phyloP scores from a whole-genome alignment of 495 filamentous ascomycete genomes.

The Immersiella caudata region DNA sequence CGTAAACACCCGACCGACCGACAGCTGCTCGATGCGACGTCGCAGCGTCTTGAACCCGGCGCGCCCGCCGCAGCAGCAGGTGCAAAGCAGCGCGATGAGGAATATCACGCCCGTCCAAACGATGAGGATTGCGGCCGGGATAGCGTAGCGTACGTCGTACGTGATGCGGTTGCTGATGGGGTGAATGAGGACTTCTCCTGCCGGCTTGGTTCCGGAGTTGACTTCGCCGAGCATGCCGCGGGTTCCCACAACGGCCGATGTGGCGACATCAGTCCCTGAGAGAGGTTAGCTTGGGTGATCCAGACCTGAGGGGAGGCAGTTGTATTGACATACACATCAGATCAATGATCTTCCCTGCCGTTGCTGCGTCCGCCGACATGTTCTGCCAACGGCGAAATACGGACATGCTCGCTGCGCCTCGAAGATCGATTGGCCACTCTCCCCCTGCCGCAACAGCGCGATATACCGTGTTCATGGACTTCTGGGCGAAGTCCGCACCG shows the following conservation, averaged over 20 bases:
- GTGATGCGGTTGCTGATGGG: constrained; percentile 8
- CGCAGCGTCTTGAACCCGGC: constrained; percentile 6
- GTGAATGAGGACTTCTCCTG: constrained; percentile 3
- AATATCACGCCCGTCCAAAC: constrained; percentile 3
- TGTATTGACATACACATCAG: constrained; percentile 5
- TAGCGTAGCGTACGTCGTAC: constrained; percentile 10
- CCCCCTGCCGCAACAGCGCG: neutral
- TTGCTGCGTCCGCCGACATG: constrained; percentile 1
- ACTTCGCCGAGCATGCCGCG: neutral
- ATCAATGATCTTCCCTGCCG: constrained; percentile 4
- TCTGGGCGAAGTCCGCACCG: constrained; percentile 9
- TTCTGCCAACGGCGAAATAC: constrained; percentile 12
- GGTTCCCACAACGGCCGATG: constrained; percentile 13
- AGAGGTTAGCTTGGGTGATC: neutral
- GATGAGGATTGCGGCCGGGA: constrained; percentile 4
- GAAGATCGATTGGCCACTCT: constrained; percentile 4
- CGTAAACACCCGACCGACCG: constrained; percentile 14
- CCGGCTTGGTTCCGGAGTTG: constrained; percentile 2
- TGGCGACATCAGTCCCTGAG: constrained; percentile 12
- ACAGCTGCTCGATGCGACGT: constrained; percentile 11
- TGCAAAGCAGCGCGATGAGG: constrained; percentile 2
- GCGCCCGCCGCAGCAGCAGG: constrained; percentile 6
- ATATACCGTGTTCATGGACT: constrained; percentile 7
- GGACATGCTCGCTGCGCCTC: constrained; percentile 13
- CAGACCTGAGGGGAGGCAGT: neutral